Conservation (phyloP, 257 asterid genomes). For the Striga asiatica region DNA sequence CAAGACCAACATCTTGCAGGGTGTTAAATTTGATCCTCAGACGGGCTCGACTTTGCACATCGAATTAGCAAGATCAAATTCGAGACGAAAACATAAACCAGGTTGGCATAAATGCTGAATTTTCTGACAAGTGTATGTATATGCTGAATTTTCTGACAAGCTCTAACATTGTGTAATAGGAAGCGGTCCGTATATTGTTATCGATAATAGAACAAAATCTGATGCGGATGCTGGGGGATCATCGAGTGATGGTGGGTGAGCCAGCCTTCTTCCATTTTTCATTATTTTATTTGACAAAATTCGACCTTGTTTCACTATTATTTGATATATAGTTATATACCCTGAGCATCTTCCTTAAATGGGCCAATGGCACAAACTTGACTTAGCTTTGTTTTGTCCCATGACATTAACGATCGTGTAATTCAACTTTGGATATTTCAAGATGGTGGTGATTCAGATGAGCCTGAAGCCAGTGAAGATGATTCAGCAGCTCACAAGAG, state of each 20-base stretch:
- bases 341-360: not conserved
- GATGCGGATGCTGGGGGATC: slow-evolving; percentile 41
- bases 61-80: slow-evolving; percentile 94
- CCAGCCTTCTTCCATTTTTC: slow-evolving; percentile 12
- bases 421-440: slow-evolving; percentile 25
- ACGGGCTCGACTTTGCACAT: slow-evolving; percentile 81
- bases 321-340: no score
- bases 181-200: slow-evolving; percentile 89
- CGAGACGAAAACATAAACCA: slow-evolving; percentile 73
- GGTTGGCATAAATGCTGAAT: slow-evolving; percentile 26
- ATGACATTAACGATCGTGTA: no score
- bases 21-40: slow-evolving; percentile 90
- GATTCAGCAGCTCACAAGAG: slow-evolving; percentile 41
- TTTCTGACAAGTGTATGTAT: slow-evolving; percentile 6
- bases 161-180: slow-evolving; percentile 35
- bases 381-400: no score
- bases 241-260: slow-evolving; percentile 82
- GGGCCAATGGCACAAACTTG: no score
- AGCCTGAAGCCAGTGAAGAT: slow-evolving; percentile 32
- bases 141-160: slow-evolving; percentile 7
- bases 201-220: slow-evolving; percentile 56
- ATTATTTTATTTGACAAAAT: not conserved
- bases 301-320: no score
- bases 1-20: slow-evolving; percentile 25
- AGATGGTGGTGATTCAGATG: slow-evolving; percentile 61